These are phyloP conservation scores for Anisodus tanguticus DNA, from an alignment of 257 asterid species.

Conservation along the genomic window DNA sequence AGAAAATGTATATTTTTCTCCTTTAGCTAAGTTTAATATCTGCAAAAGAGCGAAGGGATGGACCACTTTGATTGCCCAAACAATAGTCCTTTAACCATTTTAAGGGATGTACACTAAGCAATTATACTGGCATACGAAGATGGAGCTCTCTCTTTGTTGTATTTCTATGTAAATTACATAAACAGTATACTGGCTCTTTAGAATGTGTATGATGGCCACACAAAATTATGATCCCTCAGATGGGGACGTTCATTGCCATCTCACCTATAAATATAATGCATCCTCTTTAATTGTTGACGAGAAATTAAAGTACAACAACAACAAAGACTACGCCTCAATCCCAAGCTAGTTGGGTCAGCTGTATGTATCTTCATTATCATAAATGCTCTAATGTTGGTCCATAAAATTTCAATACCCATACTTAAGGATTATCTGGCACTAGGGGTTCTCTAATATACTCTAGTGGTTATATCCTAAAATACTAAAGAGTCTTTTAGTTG, in stretches of 20 bases:
- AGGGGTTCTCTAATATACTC: neutral
- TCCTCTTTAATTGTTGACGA: neutral
- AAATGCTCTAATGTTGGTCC: neutral
- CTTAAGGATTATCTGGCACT: neutral
- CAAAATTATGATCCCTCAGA: slow-evolving; percentile 24
- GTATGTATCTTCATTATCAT: neutral
- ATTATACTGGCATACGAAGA: neutral
- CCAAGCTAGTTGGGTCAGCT: neutral
- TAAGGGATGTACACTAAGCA: neutral
- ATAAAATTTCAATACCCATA: neutral
- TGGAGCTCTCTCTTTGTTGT: slow-evolving; percentile 17
- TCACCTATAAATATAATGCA: neutral
- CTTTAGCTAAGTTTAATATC: neutral
- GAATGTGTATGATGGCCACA: neutral
- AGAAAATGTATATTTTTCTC: slow-evolving; percentile 5
- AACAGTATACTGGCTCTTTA: neutral
- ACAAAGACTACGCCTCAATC: slow-evolving; percentile 1
- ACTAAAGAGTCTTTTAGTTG: neutral
- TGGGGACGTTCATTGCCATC: slow-evolving; percentile 26
- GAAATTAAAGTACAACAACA: neutral
- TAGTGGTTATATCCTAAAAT: slow-evolving; percentile 21
- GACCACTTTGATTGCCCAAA: slow-evolving; percentile 16
- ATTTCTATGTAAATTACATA: slow-evolving; percentile 7
- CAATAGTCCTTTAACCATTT: slow-evolving; percentile 14
- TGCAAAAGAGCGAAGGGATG: neutral